Percentiles rank a stretch among this genome's conserved stretches.
Evolutionary conservation across 176 grass and related monocot species (phyloP).

Genomic region (Zoysia pacifica): DNA sequence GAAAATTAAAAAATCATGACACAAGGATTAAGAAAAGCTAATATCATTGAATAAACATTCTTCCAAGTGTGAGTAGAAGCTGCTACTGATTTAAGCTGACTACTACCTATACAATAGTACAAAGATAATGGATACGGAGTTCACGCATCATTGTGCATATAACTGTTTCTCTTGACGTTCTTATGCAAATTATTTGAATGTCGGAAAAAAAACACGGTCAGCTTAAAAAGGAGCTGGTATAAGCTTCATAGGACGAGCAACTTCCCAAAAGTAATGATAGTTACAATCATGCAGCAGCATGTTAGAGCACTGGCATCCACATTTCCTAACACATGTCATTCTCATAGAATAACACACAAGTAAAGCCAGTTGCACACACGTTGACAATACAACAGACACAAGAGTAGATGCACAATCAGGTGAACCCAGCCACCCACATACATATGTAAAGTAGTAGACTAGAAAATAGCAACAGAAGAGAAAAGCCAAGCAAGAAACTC

Average conservation of each 20-base stretch:
- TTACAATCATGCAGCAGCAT: background rate
- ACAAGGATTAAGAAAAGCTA: slow-evolving; percentile 28
- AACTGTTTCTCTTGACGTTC: slow-evolving; percentile 15
- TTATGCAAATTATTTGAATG: background rate
- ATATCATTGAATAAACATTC: slow-evolving; percentile 23
- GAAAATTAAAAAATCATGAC: slow-evolving; percentile 38
- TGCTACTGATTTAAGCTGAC: background rate
- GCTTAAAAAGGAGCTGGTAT: background rate
- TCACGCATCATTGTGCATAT: background rate
- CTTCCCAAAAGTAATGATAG: slow-evolving; percentile 14
- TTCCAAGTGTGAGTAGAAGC: slow-evolving; percentile 31
- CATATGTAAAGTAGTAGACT: background rate
- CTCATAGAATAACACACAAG: too few relatives aligned
- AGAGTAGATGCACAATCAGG: too few relatives aligned
- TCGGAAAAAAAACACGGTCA: background rate
- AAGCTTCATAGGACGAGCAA: slow-evolving; percentile 14
- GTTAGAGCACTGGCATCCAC: background rate
- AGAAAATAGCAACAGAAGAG: background rate
- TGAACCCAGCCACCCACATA: background rate
- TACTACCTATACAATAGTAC: background rate
- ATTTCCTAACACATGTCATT: too few relatives aligned
- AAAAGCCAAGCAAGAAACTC: background rate
- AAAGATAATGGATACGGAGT: background rate
- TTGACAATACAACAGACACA: too few relatives aligned
- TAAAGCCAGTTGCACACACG: too few relatives aligned